Percentiles rank a stretch among this genome's conserved stretches.
Evolutionary conservation across 768 basidiomycete species (phyloP).

Genomic region (Calocera cornea): DNA sequence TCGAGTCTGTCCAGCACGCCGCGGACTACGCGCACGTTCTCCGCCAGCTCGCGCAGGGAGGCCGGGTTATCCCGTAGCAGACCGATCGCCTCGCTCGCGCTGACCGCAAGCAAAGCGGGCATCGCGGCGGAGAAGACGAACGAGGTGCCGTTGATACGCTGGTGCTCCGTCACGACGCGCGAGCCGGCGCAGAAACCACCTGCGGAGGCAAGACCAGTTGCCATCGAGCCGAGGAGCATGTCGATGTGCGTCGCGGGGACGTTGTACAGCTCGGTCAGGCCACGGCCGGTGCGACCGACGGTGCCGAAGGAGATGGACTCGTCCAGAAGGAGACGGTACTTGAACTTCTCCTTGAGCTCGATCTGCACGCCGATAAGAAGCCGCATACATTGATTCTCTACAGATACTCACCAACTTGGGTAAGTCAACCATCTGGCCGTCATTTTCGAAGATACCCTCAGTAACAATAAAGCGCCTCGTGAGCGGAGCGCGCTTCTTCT

Average conservation of each 20-base stretch:
- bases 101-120: conserved; percentile 78
- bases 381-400: not conserved
- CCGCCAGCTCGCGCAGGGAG: conserved; percentile 60
- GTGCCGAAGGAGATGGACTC: conserved; percentile 89
- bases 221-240: conserved; percentile 84
- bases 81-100: conserved; percentile 74
- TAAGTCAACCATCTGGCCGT: conserved; percentile 82
- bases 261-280: conserved; percentile 87
- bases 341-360: conserved; percentile 88
- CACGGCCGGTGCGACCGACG: conserved; percentile 85
- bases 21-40: conserved; percentile 69
- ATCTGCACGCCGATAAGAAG: conserved; percentile 37
- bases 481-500: conserved; percentile 65
- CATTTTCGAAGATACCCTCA: conserved; percentile 92
- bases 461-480: conserved; percentile 91
- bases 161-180: conserved; percentile 68
- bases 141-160: conserved; percentile 91
- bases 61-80: conserved; percentile 63
- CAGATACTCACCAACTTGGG: conserved; percentile 66
- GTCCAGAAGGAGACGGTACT: conserved; percentile 88
- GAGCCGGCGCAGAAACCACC: conserved; percentile 97
- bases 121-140: conserved; percentile 95
- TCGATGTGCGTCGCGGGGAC: conserved; percentile 85
- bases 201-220: conserved; percentile 63
- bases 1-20: conserved; percentile 67